Percentiles rank a stretch among this genome's conserved stretches.
phyloP scores from a whole-genome alignment of 768 basidiomycete genomes.

The Phlebiopsis gigantea region DNA sequence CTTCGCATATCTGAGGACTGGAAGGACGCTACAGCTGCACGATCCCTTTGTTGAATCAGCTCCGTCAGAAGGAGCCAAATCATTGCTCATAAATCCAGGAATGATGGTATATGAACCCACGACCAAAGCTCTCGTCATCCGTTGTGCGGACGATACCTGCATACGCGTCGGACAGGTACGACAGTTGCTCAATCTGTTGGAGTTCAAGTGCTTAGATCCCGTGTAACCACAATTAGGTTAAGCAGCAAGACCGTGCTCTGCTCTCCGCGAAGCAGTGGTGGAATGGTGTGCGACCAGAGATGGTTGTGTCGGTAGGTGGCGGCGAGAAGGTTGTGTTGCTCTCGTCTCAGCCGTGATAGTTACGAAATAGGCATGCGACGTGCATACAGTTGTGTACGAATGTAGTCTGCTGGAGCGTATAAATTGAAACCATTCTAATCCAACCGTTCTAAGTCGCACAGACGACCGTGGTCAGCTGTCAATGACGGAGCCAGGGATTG shows the following conservation, averaged over 20 bases:
- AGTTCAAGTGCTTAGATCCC: neutral
- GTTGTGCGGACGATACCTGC: slow-evolving; percentile 48
- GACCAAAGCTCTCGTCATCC: slow-evolving; percentile 40
- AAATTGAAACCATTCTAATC: no score
- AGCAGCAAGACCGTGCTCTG: slow-evolving; percentile 54
- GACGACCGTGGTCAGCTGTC: no score
- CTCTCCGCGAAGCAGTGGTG: slow-evolving; percentile 67
- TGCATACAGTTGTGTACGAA: no score
- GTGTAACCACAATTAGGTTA: slow-evolving; percentile 33
- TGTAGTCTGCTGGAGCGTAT: no score
- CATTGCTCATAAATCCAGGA: slow-evolving; percentile 29
- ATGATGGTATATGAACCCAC: slow-evolving; percentile 38
- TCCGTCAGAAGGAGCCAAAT: neutral
- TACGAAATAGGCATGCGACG: no score
- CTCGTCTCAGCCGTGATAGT: no score
- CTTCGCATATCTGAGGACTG: slow-evolving; percentile 20
- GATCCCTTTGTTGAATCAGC: slow-evolving; percentile 1
- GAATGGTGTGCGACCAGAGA: slow-evolving; percentile 52
- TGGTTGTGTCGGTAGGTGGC: slow-evolving; percentile 1
- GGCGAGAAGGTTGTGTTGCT: neutral
- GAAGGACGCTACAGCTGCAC: slow-evolving; percentile 27
- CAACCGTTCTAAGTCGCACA: no score
- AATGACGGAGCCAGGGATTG: no score
- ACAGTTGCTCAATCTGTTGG: no score
- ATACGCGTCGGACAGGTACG: slow-evolving; percentile 41